A percentile compares a stretch with the other conserved stretches of the same genome.
These are phyloP conservation scores for Penicillium crustosum DNA, from an alignment of 2,329 filamentous ascomycete species.

Conservation along the genomic window DNA sequence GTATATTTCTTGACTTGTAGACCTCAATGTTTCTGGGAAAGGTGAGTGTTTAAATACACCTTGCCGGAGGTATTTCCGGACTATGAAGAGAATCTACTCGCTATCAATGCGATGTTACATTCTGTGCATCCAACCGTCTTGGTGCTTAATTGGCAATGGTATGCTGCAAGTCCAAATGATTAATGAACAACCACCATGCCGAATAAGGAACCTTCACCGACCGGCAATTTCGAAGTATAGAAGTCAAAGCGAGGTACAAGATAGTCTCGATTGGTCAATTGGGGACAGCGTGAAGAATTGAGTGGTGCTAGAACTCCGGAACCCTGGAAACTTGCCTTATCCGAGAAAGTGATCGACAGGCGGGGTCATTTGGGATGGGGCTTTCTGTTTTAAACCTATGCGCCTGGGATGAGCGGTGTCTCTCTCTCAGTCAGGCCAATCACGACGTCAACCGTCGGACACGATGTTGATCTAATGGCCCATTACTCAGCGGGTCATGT, in stretches of 20 bases:
- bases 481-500: not conserved
- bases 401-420: not conserved
- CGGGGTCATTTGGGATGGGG: not conserved
- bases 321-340: not conserved
- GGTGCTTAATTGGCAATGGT: slow-evolving; percentile 1
- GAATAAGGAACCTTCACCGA: slow-evolving; percentile 18
- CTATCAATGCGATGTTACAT: slow-evolving; percentile 19
- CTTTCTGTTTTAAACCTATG: not conserved
- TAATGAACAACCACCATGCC: slow-evolving; percentile 4
- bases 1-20: not conserved
- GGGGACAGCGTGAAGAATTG: slow-evolving; percentile 17
- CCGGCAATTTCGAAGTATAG: slow-evolving; percentile 6
- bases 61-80: not conserved
- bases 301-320: slow-evolving; percentile 13
- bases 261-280: slow-evolving; percentile 7
- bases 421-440: slow-evolving; percentile 20
- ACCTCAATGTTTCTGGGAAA: not conserved
- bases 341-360: slow-evolving; percentile 16
- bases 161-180: not conserved
- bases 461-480: slow-evolving; percentile 17
- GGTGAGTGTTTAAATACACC: slow-evolving; percentile 7
- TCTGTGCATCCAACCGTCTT: not conserved
- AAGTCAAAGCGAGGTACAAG: slow-evolving; percentile 3
- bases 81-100: not conserved
- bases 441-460: not conserved